phyloP scores from a whole-genome alignment of 2,329 filamentous ascomycete species.

The Pestalotiopsis sp. region DNA sequence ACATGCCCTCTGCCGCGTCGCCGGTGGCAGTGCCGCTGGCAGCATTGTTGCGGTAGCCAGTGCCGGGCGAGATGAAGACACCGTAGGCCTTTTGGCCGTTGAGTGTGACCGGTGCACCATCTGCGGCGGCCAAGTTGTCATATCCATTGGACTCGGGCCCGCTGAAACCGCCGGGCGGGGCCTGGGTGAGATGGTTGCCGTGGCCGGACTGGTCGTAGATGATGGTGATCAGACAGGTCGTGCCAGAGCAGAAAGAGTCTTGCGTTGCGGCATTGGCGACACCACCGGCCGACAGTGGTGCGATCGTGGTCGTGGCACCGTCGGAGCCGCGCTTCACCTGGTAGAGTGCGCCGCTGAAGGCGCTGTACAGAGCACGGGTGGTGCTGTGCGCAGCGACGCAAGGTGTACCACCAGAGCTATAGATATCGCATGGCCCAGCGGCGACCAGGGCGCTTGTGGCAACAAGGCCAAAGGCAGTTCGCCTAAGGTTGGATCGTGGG shows the following conservation, averaged over 20 bases:
- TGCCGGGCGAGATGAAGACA: conserved; percentile 62
- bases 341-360: conserved; percentile 57
- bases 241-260: conserved; percentile 60
- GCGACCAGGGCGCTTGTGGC: conserved; percentile 37
- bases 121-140: conserved; percentile 62
- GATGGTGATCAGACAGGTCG: conserved; percentile 63
- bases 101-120: conserved; percentile 61
- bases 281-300: conserved; percentile 57
- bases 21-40: conserved; percentile 53
- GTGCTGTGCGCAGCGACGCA: conserved; percentile 67
- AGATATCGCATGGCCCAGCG: conserved; percentile 64
- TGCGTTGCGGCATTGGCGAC: conserved; percentile 64
- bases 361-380: conserved; percentile 62
- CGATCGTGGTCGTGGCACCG: conserved; percentile 46
- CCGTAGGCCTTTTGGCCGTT: conserved; percentile 65
- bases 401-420: conserved; percentile 58
- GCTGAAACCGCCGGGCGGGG: conserved; percentile 56
- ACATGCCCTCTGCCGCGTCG: conserved; percentile 61
- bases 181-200: conserved; percentile 64
- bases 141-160: conserved; percentile 59
- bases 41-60: conserved; percentile 63
- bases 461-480: conserved; percentile 32
- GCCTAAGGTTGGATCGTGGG: conserved; percentile 5
- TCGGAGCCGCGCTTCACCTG: conserved; percentile 60
- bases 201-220: conserved; percentile 68